phyloP scores from a whole-genome alignment of 768 basidiomycete genomes.

The Phlebiopsis flavidoalba region DNA sequence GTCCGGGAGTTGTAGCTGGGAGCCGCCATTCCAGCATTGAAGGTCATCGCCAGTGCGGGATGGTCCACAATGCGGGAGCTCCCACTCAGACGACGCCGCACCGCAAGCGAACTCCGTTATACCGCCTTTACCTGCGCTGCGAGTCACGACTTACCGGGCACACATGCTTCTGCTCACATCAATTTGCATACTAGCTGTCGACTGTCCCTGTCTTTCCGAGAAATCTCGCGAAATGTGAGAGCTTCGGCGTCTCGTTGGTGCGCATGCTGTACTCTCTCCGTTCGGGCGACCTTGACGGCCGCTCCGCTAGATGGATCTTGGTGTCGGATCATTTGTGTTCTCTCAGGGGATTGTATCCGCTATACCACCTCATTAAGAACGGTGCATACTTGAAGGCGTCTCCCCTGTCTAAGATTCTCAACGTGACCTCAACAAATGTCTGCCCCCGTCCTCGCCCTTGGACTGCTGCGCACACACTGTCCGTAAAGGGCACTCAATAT shows the following conservation, averaged over 20 bases:
- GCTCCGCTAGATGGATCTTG: slow-evolving; percentile 83
- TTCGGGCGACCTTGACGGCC: background rate
- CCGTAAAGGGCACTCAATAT: slow-evolving; percentile 93
- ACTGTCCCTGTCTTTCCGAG: slow-evolving; percentile 93
- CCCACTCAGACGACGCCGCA: background rate
- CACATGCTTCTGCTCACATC: slow-evolving; percentile 95
- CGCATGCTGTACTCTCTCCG: slow-evolving; percentile 18
- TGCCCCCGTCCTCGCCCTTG: slow-evolving; percentile 70
- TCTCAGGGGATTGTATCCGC: slow-evolving; percentile 93
- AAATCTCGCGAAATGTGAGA: slow-evolving; percentile 85
- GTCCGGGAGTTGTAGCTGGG: background rate
- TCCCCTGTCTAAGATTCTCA: slow-evolving; percentile 44
- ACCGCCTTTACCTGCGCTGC: slow-evolving; percentile 66
- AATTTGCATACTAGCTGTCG: slow-evolving; percentile 90
- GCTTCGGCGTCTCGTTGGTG: slow-evolving; percentile 92
- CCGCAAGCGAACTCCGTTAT: slow-evolving; percentile 2
- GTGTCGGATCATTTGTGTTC: slow-evolving; percentile 96
- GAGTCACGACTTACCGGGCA: slow-evolving; percentile 81
- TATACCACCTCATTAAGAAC: slow-evolving; percentile 67
- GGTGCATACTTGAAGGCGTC: slow-evolving; percentile 47
- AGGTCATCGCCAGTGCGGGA: slow-evolving; percentile 10
- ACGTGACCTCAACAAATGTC: slow-evolving; percentile 48
- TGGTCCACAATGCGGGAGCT: background rate
- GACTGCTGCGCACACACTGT: slow-evolving; percentile 67
- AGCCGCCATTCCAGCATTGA: slow-evolving; percentile 12